Evolutionary conservation across 768 basidiomycete genomes (phyloP).

Genomic region (Tylopilus sp.): DNA sequence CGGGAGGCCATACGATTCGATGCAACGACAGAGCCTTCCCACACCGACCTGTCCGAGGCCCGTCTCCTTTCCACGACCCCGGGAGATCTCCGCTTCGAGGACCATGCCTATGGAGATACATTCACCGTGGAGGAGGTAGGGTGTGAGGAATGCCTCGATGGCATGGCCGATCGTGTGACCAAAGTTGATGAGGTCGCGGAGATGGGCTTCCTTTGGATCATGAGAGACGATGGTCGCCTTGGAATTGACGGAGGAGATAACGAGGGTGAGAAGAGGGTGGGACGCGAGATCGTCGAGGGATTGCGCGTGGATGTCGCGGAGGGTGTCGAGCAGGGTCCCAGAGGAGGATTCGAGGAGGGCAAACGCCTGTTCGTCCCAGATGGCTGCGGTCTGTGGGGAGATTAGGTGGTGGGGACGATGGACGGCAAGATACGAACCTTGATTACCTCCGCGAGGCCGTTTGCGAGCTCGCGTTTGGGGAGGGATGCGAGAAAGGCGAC

Average conservation of each 20-base stretch:
- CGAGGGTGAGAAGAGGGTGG: conserved; percentile 86
- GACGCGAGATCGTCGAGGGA: conserved; percentile 67
- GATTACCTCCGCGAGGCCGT: conserved; percentile 99
- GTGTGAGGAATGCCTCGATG: conserved; percentile 94
- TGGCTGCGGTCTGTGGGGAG: conserved; percentile 83
- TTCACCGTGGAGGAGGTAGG: conserved; percentile 92
- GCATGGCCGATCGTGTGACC: conserved; percentile 99
- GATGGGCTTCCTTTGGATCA: conserved; percentile 92
- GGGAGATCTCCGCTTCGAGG: conserved; percentile 93
- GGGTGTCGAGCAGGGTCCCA: conserved; percentile 86
- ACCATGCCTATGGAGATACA: conserved; percentile 96
- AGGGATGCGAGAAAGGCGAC: conserved; percentile 93
- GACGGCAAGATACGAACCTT: too few relatives aligned
- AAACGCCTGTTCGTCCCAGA: conserved; percentile 93
- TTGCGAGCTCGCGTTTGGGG: conserved; percentile 90
- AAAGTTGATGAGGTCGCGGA: conserved; percentile 99
- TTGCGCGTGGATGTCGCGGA: conserved; percentile 52
- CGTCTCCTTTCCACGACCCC: too few relatives aligned
- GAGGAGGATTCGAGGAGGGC: too few relatives aligned
- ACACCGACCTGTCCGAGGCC: too few relatives aligned
- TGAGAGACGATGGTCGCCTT: conserved; percentile 97
- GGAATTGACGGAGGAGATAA: conserved; percentile 89
- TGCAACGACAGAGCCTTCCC: conserved; percentile 75
- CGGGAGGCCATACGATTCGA: conserved; percentile 91
- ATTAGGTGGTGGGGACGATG: conserved; percentile 1